phyloP scores from a whole-genome alignment of 257 asterid genomes.

The Paraleonurus japonicus region DNA sequence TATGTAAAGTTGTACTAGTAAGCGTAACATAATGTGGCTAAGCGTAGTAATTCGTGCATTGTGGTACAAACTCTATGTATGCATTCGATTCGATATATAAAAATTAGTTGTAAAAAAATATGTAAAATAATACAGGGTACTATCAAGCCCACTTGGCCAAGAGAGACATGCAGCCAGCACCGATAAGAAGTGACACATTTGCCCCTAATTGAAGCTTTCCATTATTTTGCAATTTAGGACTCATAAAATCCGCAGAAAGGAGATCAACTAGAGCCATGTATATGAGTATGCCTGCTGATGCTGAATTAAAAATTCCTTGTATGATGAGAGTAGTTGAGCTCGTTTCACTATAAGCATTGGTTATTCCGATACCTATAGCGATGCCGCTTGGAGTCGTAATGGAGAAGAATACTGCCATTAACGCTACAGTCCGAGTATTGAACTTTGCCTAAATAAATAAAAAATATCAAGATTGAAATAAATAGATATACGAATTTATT shows the following conservation, averaged over 20 bases:
- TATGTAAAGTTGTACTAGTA: too few relatives aligned
- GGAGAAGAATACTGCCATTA: slow-evolving; percentile 39
- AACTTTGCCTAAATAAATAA: slow-evolving; percentile 32
- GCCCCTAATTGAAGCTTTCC: slow-evolving; percentile 33
- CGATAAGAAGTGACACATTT: slow-evolving; percentile 36
- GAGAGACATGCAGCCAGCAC: slow-evolving; percentile 48
- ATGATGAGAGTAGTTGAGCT: slow-evolving; percentile 28
- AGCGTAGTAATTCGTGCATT: not conserved
- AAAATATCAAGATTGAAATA: not conserved
- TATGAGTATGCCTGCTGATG: slow-evolving; percentile 41
- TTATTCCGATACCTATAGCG: slow-evolving; percentile 38
- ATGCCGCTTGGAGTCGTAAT: slow-evolving; percentile 36
- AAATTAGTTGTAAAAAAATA: not conserved
- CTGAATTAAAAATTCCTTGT: slow-evolving; percentile 37
- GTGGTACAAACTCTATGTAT: too few relatives aligned
- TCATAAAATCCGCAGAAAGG: slow-evolving; percentile 43
- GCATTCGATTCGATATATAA: not conserved
- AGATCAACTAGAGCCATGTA: slow-evolving; percentile 46
- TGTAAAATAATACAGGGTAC: not conserved
- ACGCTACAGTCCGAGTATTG: slow-evolving; percentile 11
- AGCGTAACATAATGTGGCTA: too few relatives aligned
- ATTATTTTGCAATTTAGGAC: slow-evolving; percentile 30
- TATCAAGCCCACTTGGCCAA: slow-evolving; percentile 44
- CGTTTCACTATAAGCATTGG: slow-evolving; percentile 32
- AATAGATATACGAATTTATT: too few relatives aligned